A percentile compares a stretch with the other conserved stretches of the same genome.
Evolutionary conservation across 2,329 filamentous ascomycete species (phyloP).

Genomic region (Metarhizium robertsii): DNA sequence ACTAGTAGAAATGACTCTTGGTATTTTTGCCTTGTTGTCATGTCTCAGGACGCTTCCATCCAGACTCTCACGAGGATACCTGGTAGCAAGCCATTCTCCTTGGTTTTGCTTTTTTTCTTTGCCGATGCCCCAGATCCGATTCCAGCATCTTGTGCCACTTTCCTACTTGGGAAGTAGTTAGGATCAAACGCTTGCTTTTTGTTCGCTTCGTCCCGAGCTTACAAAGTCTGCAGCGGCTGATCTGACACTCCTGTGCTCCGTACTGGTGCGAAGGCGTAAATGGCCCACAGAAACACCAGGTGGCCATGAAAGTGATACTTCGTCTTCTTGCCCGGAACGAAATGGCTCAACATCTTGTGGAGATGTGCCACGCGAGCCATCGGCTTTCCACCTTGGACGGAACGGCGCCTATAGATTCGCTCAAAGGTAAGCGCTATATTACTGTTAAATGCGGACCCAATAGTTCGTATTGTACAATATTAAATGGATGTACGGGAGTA

Average conservation of each 20-base stretch:
- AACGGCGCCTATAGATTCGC: neutral
- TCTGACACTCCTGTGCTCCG: neutral
- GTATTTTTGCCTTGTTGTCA: no score
- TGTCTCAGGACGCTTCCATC: no score
- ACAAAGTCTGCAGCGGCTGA: neutral
- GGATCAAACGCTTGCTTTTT: neutral
- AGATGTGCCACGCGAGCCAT: neutral
- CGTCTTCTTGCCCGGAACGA: neutral
- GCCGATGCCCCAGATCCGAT: neutral
- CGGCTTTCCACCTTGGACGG: neutral
- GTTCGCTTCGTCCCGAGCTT: conserved; percentile 3
- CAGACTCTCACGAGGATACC: no score
- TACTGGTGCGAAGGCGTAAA: neutral
- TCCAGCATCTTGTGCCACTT: neutral
- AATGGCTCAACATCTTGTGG: neutral
- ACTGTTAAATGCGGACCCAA: no score
- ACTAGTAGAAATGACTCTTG: no score
- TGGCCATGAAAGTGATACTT: neutral
- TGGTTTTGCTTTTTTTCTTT: neutral
- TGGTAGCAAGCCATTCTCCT: no score
- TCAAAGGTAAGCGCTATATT: neutral
- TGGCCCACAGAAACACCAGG: neutral
- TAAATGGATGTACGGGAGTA: no score
- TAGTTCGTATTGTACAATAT: no score
- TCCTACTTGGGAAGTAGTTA: no score